Evolutionary conservation across 495 filamentous ascomycete genomes (phyloP).

Genomic region (Aspergillus saccharolyticus): DNA sequence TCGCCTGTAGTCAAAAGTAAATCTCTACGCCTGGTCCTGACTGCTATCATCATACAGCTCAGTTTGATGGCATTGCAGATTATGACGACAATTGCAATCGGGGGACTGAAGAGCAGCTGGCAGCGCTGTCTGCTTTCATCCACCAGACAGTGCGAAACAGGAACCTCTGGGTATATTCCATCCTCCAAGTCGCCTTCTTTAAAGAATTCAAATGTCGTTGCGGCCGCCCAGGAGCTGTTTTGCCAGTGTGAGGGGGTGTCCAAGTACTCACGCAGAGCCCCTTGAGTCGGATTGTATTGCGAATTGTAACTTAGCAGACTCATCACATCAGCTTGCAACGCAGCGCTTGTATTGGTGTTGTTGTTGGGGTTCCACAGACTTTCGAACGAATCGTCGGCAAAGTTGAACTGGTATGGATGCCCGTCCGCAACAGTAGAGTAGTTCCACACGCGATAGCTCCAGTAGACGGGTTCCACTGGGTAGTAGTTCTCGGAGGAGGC

Average conservation of each 20-base stretch:
- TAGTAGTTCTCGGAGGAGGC: too few species aligned
- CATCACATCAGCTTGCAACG: background rate
- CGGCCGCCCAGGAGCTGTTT: background rate
- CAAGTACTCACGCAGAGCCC: background rate
- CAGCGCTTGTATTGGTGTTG: background rate
- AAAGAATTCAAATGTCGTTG: too few species aligned
- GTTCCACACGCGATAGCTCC: background rate
- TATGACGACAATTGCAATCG: slow-evolving; percentile 7
- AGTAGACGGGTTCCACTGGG: too few species aligned
- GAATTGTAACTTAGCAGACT: background rate
- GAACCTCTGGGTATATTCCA: too few species aligned
- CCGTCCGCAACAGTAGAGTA: background rate
- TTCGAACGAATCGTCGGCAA: background rate
- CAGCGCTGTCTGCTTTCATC: background rate
- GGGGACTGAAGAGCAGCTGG: slow-evolving; percentile 5
- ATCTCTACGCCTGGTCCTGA: background rate
- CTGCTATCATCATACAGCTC: slow-evolving; percentile 5
- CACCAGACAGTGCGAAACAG: slow-evolving; percentile 1
- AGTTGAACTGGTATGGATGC: background rate
- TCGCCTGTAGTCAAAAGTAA: slow-evolving; percentile 18
- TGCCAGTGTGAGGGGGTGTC: background rate
- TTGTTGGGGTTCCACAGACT: background rate
- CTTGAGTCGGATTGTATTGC: background rate
- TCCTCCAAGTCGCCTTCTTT: too few species aligned
- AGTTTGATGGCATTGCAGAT: slow-evolving; percentile 15